Conservation (phyloP, 2,329 filamentous ascomycete genomes). For the Penicillium frequentans region DNA sequence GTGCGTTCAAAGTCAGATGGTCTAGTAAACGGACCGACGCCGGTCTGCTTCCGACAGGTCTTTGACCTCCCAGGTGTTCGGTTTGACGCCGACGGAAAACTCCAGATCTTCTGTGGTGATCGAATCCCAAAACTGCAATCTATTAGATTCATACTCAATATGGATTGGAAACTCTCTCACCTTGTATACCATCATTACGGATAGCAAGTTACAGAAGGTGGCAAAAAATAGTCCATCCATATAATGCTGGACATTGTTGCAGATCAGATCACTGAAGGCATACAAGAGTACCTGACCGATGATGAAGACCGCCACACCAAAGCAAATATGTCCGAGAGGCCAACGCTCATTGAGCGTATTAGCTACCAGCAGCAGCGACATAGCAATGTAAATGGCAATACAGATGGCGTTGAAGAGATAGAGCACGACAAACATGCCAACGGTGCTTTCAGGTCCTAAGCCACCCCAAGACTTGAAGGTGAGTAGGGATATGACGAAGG, state of each 20-base stretch:
- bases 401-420: conserved; percentile 90
- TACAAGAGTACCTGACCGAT: conserved; percentile 91
- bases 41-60: conserved; percentile 82
- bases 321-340: conserved; percentile 88
- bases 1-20: conserved; percentile 48
- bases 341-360: conserved; percentile 93
- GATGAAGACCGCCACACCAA: conserved; percentile 88
- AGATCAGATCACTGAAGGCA: conserved; percentile 82
- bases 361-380: conserved; percentile 85
- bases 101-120: conserved; percentile 98
- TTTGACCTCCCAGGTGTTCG: conserved; percentile 98
- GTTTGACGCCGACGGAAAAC: conserved; percentile 92
- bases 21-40: conserved; percentile 69
- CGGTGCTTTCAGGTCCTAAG: conserved; percentile 77
- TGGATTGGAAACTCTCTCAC: conserved; percentile 44
- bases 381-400: conserved; percentile 77
- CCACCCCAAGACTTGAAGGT: conserved; percentile 94
- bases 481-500: conserved; percentile 80
- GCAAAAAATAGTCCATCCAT: conserved; percentile 93
- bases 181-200: conserved; percentile 99
- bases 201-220: conserved; percentile 87
- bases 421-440: conserved; percentile 86
- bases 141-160: conserved; percentile 26
- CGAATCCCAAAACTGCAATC: conserved; percentile 87
- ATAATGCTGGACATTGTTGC: conserved; percentile 82